A percentile compares a stretch with the other conserved stretches of the same genome.
Evolutionary conservation across 179 eudicot species (phyloP).

Genomic region (Dionaea muscipula): DNA sequence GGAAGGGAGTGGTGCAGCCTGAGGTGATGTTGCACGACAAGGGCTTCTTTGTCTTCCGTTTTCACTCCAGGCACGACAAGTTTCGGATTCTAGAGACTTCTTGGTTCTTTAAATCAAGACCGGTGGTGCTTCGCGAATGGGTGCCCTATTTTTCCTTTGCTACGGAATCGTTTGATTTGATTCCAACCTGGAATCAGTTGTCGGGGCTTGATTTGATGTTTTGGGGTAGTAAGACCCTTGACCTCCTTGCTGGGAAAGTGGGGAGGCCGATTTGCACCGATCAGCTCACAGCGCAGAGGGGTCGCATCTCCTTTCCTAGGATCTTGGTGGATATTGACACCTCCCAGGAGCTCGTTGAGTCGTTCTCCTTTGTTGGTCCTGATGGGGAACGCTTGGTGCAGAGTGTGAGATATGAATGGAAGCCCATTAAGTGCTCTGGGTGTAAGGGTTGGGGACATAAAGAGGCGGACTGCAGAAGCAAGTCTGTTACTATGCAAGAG

Average conservation of each 20-base stretch:
- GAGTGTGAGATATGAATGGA: not conserved
- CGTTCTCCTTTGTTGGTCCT: not conserved
- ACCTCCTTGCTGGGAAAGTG: not conserved
- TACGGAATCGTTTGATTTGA: not conserved
- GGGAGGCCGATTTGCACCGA: not conserved
- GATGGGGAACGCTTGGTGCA: not conserved
- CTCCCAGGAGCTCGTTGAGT: not conserved
- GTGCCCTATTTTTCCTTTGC: not conserved
- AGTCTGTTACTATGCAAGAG: too few species aligned
- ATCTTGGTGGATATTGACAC: not conserved
- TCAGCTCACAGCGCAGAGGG: not conserved
- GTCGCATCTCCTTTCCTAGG: not conserved
- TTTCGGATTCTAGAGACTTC: not conserved
- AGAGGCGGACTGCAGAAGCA: too few species aligned
- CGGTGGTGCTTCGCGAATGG: not conserved
- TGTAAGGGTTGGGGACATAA: not conserved
- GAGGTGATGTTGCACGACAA: not conserved
- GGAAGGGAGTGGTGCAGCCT: not conserved
- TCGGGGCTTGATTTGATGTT: not conserved
- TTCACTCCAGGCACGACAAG: not conserved
- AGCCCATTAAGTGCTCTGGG: not conserved
- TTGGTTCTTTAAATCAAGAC: not conserved
- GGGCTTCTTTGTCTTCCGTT: not conserved
- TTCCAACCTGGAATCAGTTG: not conserved
- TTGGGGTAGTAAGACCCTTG: not conserved